Evolutionary conservation across 257 asterid genomes (phyloP).

Genomic region (Osmanthus fragrans): DNA sequence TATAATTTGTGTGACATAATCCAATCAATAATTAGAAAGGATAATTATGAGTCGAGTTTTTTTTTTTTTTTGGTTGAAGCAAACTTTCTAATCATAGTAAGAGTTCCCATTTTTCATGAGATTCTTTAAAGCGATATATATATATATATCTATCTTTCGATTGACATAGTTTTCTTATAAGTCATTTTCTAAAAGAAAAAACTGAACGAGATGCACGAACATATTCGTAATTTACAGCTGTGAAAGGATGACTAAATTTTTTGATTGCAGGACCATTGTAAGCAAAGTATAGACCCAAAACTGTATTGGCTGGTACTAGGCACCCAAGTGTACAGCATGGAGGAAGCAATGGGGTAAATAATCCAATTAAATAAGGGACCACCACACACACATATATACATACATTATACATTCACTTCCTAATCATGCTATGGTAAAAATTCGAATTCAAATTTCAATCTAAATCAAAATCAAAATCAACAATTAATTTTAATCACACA

Average conservation of each 20-base stretch:
- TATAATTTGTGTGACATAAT: background rate
- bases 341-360: background rate
- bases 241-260: background rate
- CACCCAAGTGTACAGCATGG: background rate
- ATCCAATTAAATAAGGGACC: slow-evolving; percentile 6
- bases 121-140: too few species aligned
- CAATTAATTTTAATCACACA: too few species aligned
- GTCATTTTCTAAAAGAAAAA: background rate
- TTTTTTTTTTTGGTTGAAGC: too few species aligned
- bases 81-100: too few species aligned
- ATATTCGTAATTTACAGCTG: background rate
- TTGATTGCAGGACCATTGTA: too few species aligned
- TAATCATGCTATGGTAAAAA: too few species aligned
- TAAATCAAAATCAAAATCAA: too few species aligned
- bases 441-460: too few species aligned
- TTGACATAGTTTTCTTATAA: background rate
- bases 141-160: background rate
- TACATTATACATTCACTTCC: too few species aligned
- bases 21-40: too few species aligned
- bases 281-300: background rate
- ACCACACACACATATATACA: slow-evolving; percentile 13
- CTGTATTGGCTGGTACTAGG: background rate
- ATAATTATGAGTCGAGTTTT: too few species aligned
- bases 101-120: background rate
- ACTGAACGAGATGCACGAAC: background rate